A percentile compares a stretch with the other conserved stretches of the same genome.
These are phyloP conservation scores for Triticum dicoccoides DNA, from an alignment of 176 grass and related monocot species.

Conservation along the genomic window DNA sequence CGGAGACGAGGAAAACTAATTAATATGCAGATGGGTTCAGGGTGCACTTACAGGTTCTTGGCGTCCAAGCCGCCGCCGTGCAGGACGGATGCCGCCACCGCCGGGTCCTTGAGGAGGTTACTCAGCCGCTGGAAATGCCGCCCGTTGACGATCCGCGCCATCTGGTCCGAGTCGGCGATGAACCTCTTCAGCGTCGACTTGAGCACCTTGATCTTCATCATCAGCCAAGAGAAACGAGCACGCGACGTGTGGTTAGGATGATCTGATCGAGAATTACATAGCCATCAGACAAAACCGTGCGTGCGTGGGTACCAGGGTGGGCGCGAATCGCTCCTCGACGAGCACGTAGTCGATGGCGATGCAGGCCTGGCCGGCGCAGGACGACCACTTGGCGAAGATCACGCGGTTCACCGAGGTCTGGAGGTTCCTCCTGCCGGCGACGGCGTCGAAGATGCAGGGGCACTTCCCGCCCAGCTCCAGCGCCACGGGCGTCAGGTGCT, in stretches of 20 bases:
- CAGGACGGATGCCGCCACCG: slow-evolving; percentile 54
- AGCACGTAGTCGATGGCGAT: slow-evolving; percentile 86
- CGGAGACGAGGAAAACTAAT: not conserved
- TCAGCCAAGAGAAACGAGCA: not conserved
- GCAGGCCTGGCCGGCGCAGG: slow-evolving; percentile 86
- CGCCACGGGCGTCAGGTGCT: slow-evolving; percentile 89
- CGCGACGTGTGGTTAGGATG: not conserved
- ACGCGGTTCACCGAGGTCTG: slow-evolving; percentile 52
- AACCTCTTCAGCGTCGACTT: slow-evolving; percentile 64
- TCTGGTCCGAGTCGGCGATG: slow-evolving; percentile 18
- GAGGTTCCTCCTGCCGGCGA: slow-evolving; percentile 44
- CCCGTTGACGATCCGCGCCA: slow-evolving; percentile 64
- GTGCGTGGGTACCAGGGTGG: slow-evolving; percentile 43
- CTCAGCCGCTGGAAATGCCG: slow-evolving; percentile 70
- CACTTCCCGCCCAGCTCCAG: slow-evolving; percentile 92
- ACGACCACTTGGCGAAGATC: slow-evolving; percentile 72
- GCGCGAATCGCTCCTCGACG: slow-evolving; percentile 71
- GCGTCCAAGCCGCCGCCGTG: slow-evolving; percentile 66
- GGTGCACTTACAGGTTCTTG: slow-evolving; percentile 49
- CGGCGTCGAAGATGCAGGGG: slow-evolving; percentile 85
- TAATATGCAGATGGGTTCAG: not conserved
- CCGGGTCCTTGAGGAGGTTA: slow-evolving; percentile 43
- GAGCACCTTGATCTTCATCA: slow-evolving; percentile 64
- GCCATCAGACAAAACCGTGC: not conserved
- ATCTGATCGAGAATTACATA: not conserved